Base-by-base conservation (phyloP, 2,329 filamentous ascomycete genomes). In the Ophiostoma triangulosporum region DNA sequence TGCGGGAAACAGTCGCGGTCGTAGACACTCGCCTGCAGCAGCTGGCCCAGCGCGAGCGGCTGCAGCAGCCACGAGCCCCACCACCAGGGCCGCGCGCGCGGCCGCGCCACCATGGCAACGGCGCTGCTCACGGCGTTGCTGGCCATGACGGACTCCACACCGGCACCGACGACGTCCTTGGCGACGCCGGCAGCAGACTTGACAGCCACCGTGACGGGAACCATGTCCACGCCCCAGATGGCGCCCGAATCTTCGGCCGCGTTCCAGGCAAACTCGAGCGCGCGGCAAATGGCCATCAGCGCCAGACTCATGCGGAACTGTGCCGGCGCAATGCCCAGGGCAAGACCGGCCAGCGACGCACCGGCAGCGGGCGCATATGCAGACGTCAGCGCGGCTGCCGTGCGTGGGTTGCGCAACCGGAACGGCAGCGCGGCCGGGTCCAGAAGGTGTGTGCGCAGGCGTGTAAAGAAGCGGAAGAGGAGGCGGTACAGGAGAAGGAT, bases 211-310 rank as follows among this genome's bases (percentile, higher is more conserved):
- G 43, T 29, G 26, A 48, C 46, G 5, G 59, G 58, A 6, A 72
- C 75, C 59, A 73, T 74, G 60, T 73, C 73, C 61, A 70, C 71
- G 2, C 78, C 79, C 80, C 80, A 84, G 50, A 84, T 72, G 61
- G 76, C 80, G 6, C 83, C 83, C 40, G 85, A 81, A 45, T 84
- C 81, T 63, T 95, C 87, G 5, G 88, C 75, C 20, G 83, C 74
- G 65, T 95, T 95, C 75, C 90, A 97, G 4, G 79, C 75, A 60
- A 91, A 93, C 65, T 98, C 91, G 35, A 94, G 71, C 1, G 88
- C 86, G 50, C 88, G 78, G 60, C 88, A 91, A 57, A 88, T 74
- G 54, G 83, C 73, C 64, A 91, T 94, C 57, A 97, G 87, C 14
- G 88, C 83, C 48, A 93, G 77, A 0, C 86, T 88, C 52, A 91